Evolutionary conservation across 176 grass and related monocot genomes (phyloP).

Genomic region (Carex kokanica): DNA sequence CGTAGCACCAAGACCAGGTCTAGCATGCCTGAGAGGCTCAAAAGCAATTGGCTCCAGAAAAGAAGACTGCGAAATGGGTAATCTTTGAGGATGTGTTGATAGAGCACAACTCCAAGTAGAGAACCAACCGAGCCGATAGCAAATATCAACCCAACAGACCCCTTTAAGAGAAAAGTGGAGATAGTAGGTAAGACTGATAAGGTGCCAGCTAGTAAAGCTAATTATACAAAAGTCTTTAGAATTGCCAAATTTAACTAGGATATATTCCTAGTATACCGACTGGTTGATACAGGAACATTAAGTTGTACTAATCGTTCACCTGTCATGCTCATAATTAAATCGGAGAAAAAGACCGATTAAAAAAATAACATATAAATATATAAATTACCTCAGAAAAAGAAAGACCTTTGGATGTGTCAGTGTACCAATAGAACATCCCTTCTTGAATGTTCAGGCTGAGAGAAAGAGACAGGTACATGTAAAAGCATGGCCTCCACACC

Average conservation of each 20-base stretch:
- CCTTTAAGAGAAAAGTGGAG: constrained; percentile 41
- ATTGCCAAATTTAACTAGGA: background rate
- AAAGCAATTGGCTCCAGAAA: constrained; percentile 64
- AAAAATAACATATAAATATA: background rate
- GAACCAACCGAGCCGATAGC: constrained; percentile 65
- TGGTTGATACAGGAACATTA: background rate
- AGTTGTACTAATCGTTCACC: background rate
- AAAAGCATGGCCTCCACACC: constrained; percentile 82
- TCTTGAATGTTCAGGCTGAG: constrained; percentile 85
- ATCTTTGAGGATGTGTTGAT: constrained; percentile 67
- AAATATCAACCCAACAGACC: constrained; percentile 79
- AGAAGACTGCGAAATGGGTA: constrained; percentile 52
- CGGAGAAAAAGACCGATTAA: background rate
- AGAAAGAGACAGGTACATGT: constrained; percentile 75
- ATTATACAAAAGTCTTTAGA: background rate
- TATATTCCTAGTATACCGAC: background rate
- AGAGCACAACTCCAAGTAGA: constrained; percentile 68
- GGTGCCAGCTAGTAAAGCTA: background rate
- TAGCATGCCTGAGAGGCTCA: constrained; percentile 72
- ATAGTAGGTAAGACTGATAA: background rate
- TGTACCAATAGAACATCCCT: constrained; percentile 98
- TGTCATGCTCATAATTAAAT: background rate
- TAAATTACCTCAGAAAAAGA: constrained; percentile 70
- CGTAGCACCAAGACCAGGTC: constrained; percentile 73
- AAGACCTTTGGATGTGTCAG: constrained; percentile 52